phyloP scores from a whole-genome alignment of 2,329 filamentous ascomycete genomes.

The Botrytis tulipae region DNA sequence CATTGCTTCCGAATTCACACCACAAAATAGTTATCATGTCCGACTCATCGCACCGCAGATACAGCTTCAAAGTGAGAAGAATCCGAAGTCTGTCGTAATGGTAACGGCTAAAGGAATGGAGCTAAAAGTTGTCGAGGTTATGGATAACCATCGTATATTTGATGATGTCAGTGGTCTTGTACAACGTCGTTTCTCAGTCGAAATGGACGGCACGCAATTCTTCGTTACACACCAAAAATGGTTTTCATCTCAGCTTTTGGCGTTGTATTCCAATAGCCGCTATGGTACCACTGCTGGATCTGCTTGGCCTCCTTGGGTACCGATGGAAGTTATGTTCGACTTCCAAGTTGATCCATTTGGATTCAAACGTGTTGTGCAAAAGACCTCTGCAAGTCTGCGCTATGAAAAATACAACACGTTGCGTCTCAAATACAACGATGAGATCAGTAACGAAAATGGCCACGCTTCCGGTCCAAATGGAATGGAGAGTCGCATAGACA shows the following conservation, averaged over 20 bases:
- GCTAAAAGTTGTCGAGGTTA: constrained; percentile 93
- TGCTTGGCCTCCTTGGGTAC: constrained; percentile 97
- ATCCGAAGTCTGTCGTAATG: constrained; percentile 93
- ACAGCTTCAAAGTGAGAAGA: constrained; percentile 97
- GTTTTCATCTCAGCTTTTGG: constrained; percentile 78
- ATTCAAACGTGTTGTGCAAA: constrained; percentile 96
- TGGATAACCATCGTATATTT: constrained; percentile 90
- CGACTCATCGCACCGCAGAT: constrained; percentile 96
- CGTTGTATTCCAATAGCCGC: constrained; percentile 89
- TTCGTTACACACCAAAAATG: constrained; percentile 95
- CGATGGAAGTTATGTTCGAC: constrained; percentile 97
- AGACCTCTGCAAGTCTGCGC: constrained; percentile 88
- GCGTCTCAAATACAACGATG: constrained; percentile 94
- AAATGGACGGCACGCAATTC: constrained; percentile 97
- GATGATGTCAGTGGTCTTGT: constrained; percentile 94
- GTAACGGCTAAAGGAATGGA: constrained; percentile 98
- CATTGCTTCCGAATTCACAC: constrained; percentile 82
- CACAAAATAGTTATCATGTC: constrained; percentile 92
- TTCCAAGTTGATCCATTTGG: constrained; percentile 91
- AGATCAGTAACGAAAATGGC: constrained; percentile 63
- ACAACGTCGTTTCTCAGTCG: constrained; percentile 87
- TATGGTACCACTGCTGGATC: constrained; percentile 84
- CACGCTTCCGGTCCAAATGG: constrained; percentile 53
- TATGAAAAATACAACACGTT: constrained; percentile 99
- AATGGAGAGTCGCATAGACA: constrained; percentile 82